Conservation (phyloP, 805 yeast genomes). For the Pichia kluyveri region DNA sequence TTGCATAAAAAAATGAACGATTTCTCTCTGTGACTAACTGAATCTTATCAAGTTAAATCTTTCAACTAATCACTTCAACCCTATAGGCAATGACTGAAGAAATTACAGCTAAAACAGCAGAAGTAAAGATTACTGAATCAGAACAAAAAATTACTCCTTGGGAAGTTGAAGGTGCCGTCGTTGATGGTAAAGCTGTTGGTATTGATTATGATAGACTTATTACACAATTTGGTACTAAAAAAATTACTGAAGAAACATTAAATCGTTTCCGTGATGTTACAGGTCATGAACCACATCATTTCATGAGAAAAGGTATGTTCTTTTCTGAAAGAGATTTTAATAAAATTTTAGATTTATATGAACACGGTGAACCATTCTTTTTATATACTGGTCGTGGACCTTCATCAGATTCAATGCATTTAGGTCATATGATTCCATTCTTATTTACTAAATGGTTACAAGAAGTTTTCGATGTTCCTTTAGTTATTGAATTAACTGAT, state of each 20-base stretch:
- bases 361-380: slow-evolving; percentile 91
- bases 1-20: too few species aligned
- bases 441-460: slow-evolving; percentile 96
- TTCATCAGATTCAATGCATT: slow-evolving; percentile 85
- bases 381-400: slow-evolving; percentile 98
- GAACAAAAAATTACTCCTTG: slow-evolving; percentile 83
- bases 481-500: slow-evolving; percentile 89
- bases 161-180: slow-evolving; percentile 99
- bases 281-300: slow-evolving; percentile 86
- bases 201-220: slow-evolving; percentile 89
- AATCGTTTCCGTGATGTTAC: slow-evolving; percentile 71
- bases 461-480: slow-evolving; percentile 93
- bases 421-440: slow-evolving; percentile 96
- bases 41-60: too few species aligned
- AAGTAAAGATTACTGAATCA: slow-evolving; percentile 13
- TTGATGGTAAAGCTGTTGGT: slow-evolving; percentile 83
- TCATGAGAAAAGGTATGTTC: slow-evolving; percentile 83
- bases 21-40: too few species aligned
- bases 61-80: too few species aligned
- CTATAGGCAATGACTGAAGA: slow-evolving; percentile 6
- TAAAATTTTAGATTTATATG: slow-evolving; percentile 78
- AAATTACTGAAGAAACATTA: slow-evolving; percentile 61
- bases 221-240: slow-evolving; percentile 76
- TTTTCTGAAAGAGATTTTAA: slow-evolving; percentile 82
- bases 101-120: slow-evolving; percentile 13